Conservation (phyloP, 176 grass and related monocot species). For the Triticum monococcum region DNA sequence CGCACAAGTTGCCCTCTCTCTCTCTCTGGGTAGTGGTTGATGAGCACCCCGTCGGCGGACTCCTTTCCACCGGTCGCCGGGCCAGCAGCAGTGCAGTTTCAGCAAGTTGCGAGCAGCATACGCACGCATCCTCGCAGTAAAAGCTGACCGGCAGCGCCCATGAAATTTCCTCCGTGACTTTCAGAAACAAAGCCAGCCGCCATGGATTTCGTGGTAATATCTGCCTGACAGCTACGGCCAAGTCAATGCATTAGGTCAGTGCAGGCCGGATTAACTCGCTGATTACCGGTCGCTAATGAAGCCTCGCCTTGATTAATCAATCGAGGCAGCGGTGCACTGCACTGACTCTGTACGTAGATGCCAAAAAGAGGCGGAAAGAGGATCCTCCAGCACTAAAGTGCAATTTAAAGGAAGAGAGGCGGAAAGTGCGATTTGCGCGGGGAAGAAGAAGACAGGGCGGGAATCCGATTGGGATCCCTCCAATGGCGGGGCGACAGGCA, state of each 20-base stretch:
- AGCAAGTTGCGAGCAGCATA: neutral
- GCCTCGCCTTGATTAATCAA: neutral
- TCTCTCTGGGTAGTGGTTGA: neutral
- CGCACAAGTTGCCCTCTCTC: neutral
- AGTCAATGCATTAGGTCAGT: too few relatives aligned
- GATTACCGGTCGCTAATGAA: too few relatives aligned
- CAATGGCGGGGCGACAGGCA: neutral
- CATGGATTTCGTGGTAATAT: neutral
- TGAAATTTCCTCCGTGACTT: neutral
- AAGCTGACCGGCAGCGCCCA: neutral
- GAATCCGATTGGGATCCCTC: neutral
- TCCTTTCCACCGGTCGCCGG: neutral
- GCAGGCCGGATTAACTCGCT: too few relatives aligned
- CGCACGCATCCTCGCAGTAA: neutral
- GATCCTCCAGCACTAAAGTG: neutral
- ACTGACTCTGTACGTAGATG: neutral
- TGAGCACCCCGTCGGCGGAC: neutral
- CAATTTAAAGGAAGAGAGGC: neutral
- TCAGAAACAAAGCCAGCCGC: neutral
- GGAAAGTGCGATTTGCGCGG: neutral
- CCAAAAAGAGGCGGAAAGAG: neutral
- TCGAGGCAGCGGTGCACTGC: neutral
- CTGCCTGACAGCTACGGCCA: neutral
- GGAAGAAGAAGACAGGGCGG: neutral
- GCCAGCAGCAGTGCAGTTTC: neutral